These are phyloP conservation scores for Aquanectria penicillioides DNA, from an alignment of 2,329 filamentous ascomycete genomes.

Conservation along the genomic window DNA sequence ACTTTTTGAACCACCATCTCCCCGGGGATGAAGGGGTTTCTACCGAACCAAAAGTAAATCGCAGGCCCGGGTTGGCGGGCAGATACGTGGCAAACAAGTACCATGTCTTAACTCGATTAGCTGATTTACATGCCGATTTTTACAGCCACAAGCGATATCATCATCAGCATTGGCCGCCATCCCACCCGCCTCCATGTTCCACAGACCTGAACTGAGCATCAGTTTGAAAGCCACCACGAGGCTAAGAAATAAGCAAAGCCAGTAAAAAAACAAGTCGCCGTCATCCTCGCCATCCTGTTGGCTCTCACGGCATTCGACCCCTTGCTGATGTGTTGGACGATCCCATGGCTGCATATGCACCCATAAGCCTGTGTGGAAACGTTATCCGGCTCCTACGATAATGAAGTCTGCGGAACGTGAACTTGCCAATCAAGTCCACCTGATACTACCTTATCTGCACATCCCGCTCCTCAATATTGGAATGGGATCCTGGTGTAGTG, in stretches of 20 bases:
- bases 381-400: slow-evolving; percentile 1
- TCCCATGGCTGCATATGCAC: slow-evolving; percentile 3
- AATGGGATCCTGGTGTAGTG: slow-evolving; percentile 4
- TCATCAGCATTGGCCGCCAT: neutral
- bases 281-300: neutral
- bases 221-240: neutral
- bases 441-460: slow-evolving; percentile 7
- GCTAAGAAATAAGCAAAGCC: neutral
- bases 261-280: slow-evolving; percentile 9
- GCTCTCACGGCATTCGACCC: slow-evolving; percentile 1
- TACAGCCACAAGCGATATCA: neutral
- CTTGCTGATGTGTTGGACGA: slow-evolving; percentile 10
- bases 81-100: neutral
- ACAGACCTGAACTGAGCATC: neutral
- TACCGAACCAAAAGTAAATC: neutral
- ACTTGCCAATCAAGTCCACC: neutral
- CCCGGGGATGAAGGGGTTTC: neutral
- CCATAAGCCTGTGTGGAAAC: slow-evolving; percentile 2
- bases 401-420: neutral
- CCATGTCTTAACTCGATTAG: slow-evolving; percentile 3
- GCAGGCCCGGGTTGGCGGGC: neutral
- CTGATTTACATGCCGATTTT: neutral
- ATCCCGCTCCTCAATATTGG: neutral
- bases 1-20: too few relatives aligned
- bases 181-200: neutral